Conservation (phyloP, 352 stramenopile species). For the Pythium rishiriense region DNA sequence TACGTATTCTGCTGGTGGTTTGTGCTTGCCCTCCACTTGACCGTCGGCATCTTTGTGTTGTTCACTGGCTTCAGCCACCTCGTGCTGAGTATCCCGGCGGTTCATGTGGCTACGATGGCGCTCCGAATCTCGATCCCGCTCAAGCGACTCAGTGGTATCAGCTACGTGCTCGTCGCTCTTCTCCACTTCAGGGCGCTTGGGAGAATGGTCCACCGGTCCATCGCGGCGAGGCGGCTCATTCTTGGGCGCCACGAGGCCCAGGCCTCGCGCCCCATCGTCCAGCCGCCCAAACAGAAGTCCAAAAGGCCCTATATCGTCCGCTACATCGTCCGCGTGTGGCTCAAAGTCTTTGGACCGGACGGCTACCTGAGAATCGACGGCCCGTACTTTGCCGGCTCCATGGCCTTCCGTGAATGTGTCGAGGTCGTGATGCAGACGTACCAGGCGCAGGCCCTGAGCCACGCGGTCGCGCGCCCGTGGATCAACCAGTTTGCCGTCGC, state of each 20-base stretch:
- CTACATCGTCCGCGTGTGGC: neutral
- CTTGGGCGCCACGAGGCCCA: neutral
- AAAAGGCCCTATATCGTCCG: neutral
- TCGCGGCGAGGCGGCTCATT: neutral
- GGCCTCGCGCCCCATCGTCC: neutral
- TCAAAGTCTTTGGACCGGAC: neutral
- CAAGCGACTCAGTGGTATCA: neutral
- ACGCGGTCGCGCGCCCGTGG: constrained; percentile 14
- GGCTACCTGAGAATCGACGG: constrained; percentile 19
- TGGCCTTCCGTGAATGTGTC: constrained; percentile 8
- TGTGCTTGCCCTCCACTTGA: constrained; percentile 1
- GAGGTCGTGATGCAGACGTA: constrained; percentile 20
- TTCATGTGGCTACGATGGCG: neutral
- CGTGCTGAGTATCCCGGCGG: neutral
- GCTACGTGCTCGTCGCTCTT: constrained; percentile 3
- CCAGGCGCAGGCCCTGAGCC: constrained; percentile 13
- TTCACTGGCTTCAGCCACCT: constrained; percentile 6
- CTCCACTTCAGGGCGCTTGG: neutral
- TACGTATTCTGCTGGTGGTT: constrained; percentile 8
- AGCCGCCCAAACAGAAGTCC: neutral
- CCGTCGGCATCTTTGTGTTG: constrained; percentile 1
- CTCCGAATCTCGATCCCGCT: constrained; percentile 3
- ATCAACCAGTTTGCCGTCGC: constrained; percentile 24
- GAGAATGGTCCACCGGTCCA: neutral
- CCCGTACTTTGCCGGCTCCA: constrained; percentile 1